These are phyloP conservation scores for Boletus vinaceobasis DNA, from an alignment of 768 basidiomycete species.

Conservation along the genomic window DNA sequence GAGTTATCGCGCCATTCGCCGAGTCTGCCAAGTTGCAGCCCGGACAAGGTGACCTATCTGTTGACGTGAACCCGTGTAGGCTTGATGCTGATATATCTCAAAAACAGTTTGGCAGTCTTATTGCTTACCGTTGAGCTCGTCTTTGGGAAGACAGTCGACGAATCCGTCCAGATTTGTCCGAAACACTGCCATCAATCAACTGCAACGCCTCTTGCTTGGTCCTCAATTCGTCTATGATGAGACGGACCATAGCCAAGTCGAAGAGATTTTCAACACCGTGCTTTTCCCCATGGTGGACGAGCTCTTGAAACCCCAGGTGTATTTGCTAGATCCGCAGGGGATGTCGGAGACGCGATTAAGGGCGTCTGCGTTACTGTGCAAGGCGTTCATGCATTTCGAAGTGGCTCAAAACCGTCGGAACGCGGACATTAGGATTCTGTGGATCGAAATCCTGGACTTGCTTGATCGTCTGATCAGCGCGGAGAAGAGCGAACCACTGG, in stretches of 20 bases:
- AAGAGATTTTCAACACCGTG: slow-evolving; percentile 84
- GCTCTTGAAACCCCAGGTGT: slow-evolving; percentile 78
- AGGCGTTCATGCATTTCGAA: slow-evolving; percentile 92
- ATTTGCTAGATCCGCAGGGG: slow-evolving; percentile 74
- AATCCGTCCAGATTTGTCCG: slow-evolving; percentile 84
- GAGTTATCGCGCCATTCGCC: slow-evolving; percentile 57
- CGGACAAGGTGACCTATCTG: slow-evolving; percentile 24
- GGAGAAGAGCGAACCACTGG: slow-evolving; percentile 83
- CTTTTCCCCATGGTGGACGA: slow-evolving; percentile 92
- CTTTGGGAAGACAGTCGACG: slow-evolving; percentile 76
- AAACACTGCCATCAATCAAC: slow-evolving; percentile 70
- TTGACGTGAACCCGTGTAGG: background rate
- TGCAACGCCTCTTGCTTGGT: slow-evolving; percentile 83
- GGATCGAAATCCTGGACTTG: slow-evolving; percentile 87
- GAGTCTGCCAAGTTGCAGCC: slow-evolving; percentile 42
- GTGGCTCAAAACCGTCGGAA: slow-evolving; percentile 60
- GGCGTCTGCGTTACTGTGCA: slow-evolving; percentile 88
- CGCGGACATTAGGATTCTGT: slow-evolving; percentile 68
- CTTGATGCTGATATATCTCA: slow-evolving; percentile 3
- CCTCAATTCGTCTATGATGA: slow-evolving; percentile 63
- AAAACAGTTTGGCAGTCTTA: slow-evolving; percentile 71
- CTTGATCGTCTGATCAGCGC: slow-evolving; percentile 86
- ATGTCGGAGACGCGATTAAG: slow-evolving; percentile 90
- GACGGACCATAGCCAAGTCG: slow-evolving; percentile 58
- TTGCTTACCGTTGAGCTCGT: slow-evolving; percentile 69